Percentiles rank a stretch among this genome's conserved stretches.
Evolutionary conservation across 2,329 filamentous ascomycete genomes (phyloP).

Genomic region (Canariomyces notabilis): DNA sequence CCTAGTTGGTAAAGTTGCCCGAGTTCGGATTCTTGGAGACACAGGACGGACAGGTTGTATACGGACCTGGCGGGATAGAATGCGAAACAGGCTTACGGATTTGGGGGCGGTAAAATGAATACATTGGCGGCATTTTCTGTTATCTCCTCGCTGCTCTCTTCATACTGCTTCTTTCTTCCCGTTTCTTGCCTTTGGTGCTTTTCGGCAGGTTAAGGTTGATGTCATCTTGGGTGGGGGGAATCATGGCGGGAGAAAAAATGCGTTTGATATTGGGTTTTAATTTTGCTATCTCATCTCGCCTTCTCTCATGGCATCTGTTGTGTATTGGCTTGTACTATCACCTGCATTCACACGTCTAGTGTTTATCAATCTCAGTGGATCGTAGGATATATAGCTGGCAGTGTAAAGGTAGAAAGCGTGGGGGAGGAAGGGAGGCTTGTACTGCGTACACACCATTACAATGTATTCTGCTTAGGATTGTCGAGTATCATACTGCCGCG

Average conservation of each 20-base stretch:
- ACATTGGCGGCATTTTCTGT: background rate
- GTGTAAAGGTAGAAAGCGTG: slow-evolving; percentile 5
- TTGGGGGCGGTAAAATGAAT: slow-evolving; percentile 1
- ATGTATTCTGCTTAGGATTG: slow-evolving; percentile 6
- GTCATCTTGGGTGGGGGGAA: slow-evolving; percentile 2
- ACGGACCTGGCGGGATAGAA: slow-evolving; percentile 8
- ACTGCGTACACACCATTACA: slow-evolving; percentile 4
- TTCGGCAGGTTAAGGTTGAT: background rate
- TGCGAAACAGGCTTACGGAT: slow-evolving; percentile 2
- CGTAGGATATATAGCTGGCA: background rate
- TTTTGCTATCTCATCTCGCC: background rate
- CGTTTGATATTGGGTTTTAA: slow-evolving; percentile 1
- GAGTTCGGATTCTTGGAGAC: too few species aligned
- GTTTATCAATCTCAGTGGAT: background rate
- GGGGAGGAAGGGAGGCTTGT: background rate
- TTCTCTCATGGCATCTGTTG: background rate
- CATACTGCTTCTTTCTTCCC: slow-evolving; percentile 2
- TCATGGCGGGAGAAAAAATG: slow-evolving; percentile 10
- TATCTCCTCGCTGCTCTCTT: background rate
- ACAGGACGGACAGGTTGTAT: background rate
- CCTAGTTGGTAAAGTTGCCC: too few species aligned
- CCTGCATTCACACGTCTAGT: background rate
- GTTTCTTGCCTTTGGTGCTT: background rate
- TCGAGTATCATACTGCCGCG: background rate
- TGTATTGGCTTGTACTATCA: slow-evolving; percentile 12